phyloP scores from a whole-genome alignment of 345 rosid genomes.

The Acer saccharum region DNA sequence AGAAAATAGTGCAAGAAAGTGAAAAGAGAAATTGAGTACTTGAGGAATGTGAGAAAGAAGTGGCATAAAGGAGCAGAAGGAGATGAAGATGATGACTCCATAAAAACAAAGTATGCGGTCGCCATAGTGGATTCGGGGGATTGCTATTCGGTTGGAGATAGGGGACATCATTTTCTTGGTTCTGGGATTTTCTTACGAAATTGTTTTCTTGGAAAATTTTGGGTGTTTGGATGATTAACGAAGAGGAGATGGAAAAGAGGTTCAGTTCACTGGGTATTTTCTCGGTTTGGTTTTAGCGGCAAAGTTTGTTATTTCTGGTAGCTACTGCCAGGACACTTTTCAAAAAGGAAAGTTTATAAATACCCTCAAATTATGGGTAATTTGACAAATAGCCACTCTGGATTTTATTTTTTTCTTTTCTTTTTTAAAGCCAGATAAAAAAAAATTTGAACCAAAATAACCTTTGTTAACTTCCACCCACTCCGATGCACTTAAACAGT shows the following conservation, averaged over 20 bases:
- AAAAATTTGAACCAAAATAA: too few species aligned
- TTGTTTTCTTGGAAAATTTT: neutral
- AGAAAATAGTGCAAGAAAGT: neutral
- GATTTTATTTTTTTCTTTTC: too few species aligned
- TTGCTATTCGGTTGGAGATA: neutral
- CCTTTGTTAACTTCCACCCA: too few species aligned
- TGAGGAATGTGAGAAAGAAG: neutral
- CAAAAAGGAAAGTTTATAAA: too few species aligned
- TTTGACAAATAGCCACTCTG: too few species aligned
- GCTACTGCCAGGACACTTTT: neutral
- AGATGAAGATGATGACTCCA: neutral
- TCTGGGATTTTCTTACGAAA: neutral
- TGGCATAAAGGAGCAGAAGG: neutral
- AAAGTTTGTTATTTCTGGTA: neutral
- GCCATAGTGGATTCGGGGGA: neutral
- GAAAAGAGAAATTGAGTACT: neutral
- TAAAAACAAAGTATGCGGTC: neutral
- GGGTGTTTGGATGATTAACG: neutral
- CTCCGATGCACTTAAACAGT: too few species aligned
- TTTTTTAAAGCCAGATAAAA: too few species aligned
- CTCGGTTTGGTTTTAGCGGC: neutral
- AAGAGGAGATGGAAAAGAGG: neutral
- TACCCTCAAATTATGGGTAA: too few species aligned
- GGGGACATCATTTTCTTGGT: neutral
- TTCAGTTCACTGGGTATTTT: neutral